A percentile compares a stretch with the other conserved stretches of the same genome.
Conservation (phyloP, 805 yeast genomes). For the Myxozyma lipomycoides region DNA sequence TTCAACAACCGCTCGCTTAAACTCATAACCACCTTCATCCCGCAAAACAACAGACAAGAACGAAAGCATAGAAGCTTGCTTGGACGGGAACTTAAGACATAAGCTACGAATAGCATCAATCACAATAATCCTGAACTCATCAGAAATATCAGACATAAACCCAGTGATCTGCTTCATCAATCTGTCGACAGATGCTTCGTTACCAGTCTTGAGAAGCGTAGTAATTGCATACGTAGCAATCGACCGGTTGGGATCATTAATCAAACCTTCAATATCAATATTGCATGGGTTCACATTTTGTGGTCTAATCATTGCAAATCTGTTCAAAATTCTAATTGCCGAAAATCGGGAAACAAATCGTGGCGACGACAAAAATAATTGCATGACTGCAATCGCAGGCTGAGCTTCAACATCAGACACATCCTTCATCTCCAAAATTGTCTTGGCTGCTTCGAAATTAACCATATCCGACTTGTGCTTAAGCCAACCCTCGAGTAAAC, state of each 20-base stretch:
- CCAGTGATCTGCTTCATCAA: conserved; percentile 81
- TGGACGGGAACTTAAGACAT: conserved; percentile 88
- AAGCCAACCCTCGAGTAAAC: conserved; percentile 65
- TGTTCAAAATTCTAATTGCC: conserved; percentile 85
- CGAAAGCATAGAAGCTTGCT: conserved; percentile 73
- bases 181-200: conserved; percentile 82
- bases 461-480: conserved; percentile 83
- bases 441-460: conserved; percentile 85
- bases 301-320: conserved; percentile 76
- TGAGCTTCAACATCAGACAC: conserved; percentile 63
- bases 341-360: conserved; percentile 87
- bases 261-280: conserved; percentile 77
- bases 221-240: conserved; percentile 97
- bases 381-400: conserved; percentile 68
- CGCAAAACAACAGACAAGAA: conserved; percentile 81
- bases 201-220: conserved; percentile 90
- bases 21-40: conserved; percentile 83
- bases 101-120: conserved; percentile 91
- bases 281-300: conserved; percentile 69
- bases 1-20: conserved; percentile 84
- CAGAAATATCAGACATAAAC: conserved; percentile 89
- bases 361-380: conserved; percentile 76
- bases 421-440: conserved; percentile 53
- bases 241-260: conserved; percentile 84
- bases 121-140: conserved; percentile 90